Percentiles rank a stretch among this genome's conserved stretches.
phyloP scores from a whole-genome alignment of 2,329 filamentous ascomycete species.

The Tolypocladium sp. region DNA sequence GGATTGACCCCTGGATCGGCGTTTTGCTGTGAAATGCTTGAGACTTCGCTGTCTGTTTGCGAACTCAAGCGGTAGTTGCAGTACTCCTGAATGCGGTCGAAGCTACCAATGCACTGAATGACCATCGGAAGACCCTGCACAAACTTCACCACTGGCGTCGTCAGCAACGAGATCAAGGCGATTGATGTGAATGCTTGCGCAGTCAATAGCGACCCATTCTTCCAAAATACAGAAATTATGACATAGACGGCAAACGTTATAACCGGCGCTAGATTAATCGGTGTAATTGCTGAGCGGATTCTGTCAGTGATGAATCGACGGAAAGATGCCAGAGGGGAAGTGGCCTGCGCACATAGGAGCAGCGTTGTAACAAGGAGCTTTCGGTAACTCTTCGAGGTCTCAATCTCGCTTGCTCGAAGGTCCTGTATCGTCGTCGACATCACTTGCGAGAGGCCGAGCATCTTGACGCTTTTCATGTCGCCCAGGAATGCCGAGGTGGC shows the following conservation, averaged over 20 bases:
- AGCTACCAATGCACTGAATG: not conserved
- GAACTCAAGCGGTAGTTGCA: not conserved
- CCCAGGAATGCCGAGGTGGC: not conserved
- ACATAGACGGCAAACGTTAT: not conserved
- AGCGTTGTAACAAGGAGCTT: not conserved
- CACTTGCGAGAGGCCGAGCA: not conserved
- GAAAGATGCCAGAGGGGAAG: not conserved
- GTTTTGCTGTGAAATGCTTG: not conserved
- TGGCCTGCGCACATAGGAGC: not conserved
- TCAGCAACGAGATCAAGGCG: not conserved
- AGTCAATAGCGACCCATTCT: not conserved
- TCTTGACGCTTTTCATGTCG: not conserved
- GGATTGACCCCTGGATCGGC: not conserved
- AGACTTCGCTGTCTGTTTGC: not conserved
- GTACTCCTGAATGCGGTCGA: not conserved
- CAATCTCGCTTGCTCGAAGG: not conserved
- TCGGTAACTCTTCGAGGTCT: not conserved
- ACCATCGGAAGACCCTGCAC: not conserved
- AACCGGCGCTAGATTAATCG: not conserved
- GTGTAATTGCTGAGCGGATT: not conserved
- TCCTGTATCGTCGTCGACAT: not conserved
- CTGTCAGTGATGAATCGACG: not conserved
- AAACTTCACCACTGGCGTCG: not conserved
- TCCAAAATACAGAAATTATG: not conserved
- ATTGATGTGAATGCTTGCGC: not conserved